Evolutionary conservation across 768 basidiomycete genomes (phyloP).

Genomic region (Multifurca ochricompacta): DNA sequence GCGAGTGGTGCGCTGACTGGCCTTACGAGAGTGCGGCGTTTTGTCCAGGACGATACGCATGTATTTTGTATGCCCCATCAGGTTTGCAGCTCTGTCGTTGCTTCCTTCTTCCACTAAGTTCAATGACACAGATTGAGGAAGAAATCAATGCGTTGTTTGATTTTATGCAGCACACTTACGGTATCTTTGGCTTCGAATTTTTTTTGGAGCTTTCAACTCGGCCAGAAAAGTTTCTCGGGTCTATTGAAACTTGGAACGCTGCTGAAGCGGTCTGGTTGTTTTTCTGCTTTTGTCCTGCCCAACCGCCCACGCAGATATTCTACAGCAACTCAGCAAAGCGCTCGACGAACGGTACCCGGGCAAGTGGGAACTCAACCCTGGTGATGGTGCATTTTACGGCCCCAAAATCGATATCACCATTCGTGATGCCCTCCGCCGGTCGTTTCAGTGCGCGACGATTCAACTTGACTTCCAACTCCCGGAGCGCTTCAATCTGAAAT

Average conservation of each 20-base stretch:
- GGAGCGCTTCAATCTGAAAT: slow-evolving; percentile 91
- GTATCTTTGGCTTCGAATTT: slow-evolving; percentile 91
- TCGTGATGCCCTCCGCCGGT: slow-evolving; percentile 82
- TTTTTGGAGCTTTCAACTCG: slow-evolving; percentile 91
- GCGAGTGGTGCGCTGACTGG: slow-evolving; percentile 92
- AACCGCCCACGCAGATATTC: not conserved
- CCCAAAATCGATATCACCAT: slow-evolving; percentile 99
- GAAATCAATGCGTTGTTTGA: slow-evolving; percentile 87
- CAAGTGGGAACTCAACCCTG: slow-evolving; percentile 88
- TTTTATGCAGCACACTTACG: slow-evolving; percentile 92
- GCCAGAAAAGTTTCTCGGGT: slow-evolving; percentile 89
- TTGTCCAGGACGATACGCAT: slow-evolving; percentile 98
- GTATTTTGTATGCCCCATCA: slow-evolving; percentile 96
- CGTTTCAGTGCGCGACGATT: slow-evolving; percentile 98
- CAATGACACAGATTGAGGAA: slow-evolving; percentile 54
- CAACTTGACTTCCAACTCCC: slow-evolving; percentile 99
- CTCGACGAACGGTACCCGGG: slow-evolving; percentile 83
- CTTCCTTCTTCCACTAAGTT: not conserved
- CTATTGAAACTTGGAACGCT: slow-evolving; percentile 80
- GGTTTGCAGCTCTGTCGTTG: slow-evolving; percentile 32
- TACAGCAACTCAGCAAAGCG: slow-evolving; percentile 73
- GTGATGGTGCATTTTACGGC: slow-evolving; percentile 98
- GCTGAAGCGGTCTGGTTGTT: slow-evolving; percentile 63
- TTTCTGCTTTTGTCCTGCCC: not conserved
- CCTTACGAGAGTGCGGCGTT: slow-evolving; percentile 85